Evolutionary conservation across 2,329 filamentous ascomycete species (phyloP).

Genomic region (Coniochaeta sp.): DNA sequence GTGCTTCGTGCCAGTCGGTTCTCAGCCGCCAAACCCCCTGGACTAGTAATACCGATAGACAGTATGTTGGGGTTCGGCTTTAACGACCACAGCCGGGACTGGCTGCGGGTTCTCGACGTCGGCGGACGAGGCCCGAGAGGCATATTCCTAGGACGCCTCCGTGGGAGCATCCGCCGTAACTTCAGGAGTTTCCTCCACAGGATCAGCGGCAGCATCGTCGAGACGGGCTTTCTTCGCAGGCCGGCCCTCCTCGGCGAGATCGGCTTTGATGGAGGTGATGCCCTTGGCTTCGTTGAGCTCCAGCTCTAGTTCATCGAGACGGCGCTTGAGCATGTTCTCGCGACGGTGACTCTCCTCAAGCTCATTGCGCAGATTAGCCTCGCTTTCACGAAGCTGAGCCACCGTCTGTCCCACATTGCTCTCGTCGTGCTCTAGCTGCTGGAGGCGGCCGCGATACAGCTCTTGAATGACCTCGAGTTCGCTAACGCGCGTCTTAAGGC

Average conservation of each 20-base stretch:
- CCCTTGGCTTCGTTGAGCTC: conserved; percentile 36
- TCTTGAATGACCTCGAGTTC: conserved; percentile 94
- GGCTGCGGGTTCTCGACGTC: not conserved
- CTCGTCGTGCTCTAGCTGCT: conserved; percentile 61
- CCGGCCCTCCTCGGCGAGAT: conserved; percentile 18
- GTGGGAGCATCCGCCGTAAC: conserved; percentile 1
- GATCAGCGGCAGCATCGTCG: conserved; percentile 11
- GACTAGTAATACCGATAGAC: no score
- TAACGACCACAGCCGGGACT: not conserved
- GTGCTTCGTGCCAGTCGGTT: no score
- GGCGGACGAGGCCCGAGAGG: not conserved
- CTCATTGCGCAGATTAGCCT: conserved; percentile 47
- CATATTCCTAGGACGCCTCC: not conserved
- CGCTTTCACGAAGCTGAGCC: conserved; percentile 42
- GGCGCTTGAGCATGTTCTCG: conserved; percentile 75
- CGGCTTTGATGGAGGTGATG: no score
- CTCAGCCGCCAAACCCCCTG: no score
- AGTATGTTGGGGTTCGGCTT: not conserved
- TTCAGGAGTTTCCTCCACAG: conserved; percentile 2
- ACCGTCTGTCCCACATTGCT: conserved; percentile 49
- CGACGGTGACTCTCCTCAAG: conserved; percentile 71
- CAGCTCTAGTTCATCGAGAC: conserved; percentile 71
- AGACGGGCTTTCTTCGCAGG: conserved; percentile 23
- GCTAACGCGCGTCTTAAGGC: conserved; percentile 88
- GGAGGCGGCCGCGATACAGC: conserved; percentile 66